Percentiles rank a stretch among this genome's conserved stretches.
Evolutionary conservation across 805 yeast genomes (phyloP).

Genomic region (Tetrapisispora fleetii): DNA sequence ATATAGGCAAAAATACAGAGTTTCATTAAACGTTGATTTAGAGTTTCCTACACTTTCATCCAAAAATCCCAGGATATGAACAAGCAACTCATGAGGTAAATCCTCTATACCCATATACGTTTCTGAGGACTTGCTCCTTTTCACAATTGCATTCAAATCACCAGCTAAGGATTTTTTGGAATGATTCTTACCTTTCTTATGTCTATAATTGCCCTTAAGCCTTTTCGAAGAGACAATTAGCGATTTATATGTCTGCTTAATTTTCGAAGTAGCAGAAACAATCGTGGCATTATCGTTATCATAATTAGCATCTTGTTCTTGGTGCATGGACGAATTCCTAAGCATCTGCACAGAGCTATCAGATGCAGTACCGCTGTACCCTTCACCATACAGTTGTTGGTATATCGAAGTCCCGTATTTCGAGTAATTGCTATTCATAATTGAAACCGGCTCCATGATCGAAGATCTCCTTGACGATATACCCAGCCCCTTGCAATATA

Average conservation of each 20-base stretch:
- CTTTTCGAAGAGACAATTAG: slow-evolving; percentile 19
- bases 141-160: background rate
- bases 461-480: too few relatives aligned
- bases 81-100: slow-evolving; percentile 29
- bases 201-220: slow-evolving; percentile 18
- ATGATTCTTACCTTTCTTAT: background rate
- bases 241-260: slow-evolving; percentile 19
- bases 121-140: background rate
- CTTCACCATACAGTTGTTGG: slow-evolving; percentile 13
- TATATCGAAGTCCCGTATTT: slow-evolving; percentile 32
- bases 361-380: background rate
- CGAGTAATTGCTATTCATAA: slow-evolving; percentile 30
- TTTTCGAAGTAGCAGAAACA: slow-evolving; percentile 9
- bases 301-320: background rate
- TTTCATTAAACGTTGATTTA: slow-evolving; percentile 22
- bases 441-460: slow-evolving; percentile 14
- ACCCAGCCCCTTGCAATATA: too few relatives aligned
- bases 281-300: slow-evolving; percentile 7
- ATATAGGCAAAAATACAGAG: slow-evolving; percentile 39
- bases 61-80: slow-evolving; percentile 16
- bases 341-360: too few relatives aligned
- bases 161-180: background rate
- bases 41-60: background rate
- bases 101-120: slow-evolving; percentile 10
- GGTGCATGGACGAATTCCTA: background rate